Conservation (phyloP, 306 rosid species). For the cucumber (Cucumis sativus) region Cucumber_9930_V3 NC_026655.2:8558501-8559000, state of each 20-base stretch:
- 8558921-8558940: background rate
- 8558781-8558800: constrained; percentile 22
- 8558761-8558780: constrained; percentile 95
- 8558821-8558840: background rate
- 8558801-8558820: background rate
- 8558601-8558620: constrained; percentile 78
- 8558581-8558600: background rate
- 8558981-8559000: background rate
- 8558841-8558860: background rate
- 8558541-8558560: background rate
- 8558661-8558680: constrained; percentile 72
- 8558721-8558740: constrained; percentile 89
- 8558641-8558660: constrained; percentile 99
- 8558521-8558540: background rate
- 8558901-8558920: background rate
- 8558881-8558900: background rate
- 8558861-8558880: background rate
- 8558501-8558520: background rate
- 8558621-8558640: constrained; percentile 96
- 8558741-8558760: constrained; percentile 96
- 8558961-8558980: background rate
- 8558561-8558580: constrained; percentile 4
- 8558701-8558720: constrained; percentile 86
- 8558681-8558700: constrained; percentile 74
- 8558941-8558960: background rate